Evolutionary conservation across 768 basidiomycete species (phyloP), one percentile per base, ranked within the genome.

Genomic region (Pleurotus citrinopileatus): DNA sequence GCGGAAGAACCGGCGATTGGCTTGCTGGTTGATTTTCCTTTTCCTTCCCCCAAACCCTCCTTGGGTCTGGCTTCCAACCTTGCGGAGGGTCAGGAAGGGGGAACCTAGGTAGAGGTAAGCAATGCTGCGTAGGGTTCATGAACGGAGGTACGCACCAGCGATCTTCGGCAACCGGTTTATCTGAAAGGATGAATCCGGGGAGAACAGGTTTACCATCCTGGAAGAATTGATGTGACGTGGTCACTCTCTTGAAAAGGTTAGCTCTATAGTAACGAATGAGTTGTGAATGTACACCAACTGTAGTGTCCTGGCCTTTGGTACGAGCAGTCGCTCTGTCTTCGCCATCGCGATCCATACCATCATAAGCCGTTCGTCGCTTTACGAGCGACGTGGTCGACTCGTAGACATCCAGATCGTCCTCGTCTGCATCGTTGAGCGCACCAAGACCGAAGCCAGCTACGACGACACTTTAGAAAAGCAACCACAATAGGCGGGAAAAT

Each of bases 371-470:
- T 34, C 80, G 74, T 56, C 76, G 71, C 13, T 73, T 69, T 7
- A 61, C 60, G 12, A 64, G 63, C 27, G 66, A 53, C 1, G 59
- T 61, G 34, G 13, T 27, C 4, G 73, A 70, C 60, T 92, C 91
- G 60, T 94, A 95, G 3, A 94, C 75, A 59, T 94, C 92, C 28
- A 91, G 50, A 63, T 94, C 94, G 64, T 98, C 94, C 43, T 95
- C 92, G 45, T 98, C 95, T 2, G 92, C 94, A 52, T 97, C 94
- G 63, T 96, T 97, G 15, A 94, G 69, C 1, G 90, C 91, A 4
- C 93, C 92, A 15, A 95, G 74, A 32, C 93, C 94, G 62, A 94
- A 96, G 1, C 92, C 93, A 64, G 86, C 90, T 89, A 52, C 56
- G 40, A 54, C 37, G 23, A 23, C 2, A 44, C n/a, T 37, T 42